A percentile compares a stretch with the other conserved stretches of the same genome.
Conservation (phyloP, 768 basidiomycete species). For the Suillus subalutaceus region DNA sequence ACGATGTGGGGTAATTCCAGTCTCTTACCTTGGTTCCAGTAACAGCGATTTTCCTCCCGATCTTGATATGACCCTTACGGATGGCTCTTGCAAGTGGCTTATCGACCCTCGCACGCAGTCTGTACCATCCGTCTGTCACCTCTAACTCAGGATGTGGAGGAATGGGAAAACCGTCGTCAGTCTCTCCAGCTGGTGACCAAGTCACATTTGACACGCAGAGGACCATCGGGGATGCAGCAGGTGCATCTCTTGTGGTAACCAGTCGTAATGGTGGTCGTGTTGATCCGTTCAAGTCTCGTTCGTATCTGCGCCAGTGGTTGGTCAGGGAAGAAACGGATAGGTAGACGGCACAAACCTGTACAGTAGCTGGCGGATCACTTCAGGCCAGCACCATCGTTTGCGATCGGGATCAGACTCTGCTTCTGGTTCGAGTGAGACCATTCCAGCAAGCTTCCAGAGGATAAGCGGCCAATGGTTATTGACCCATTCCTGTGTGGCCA, state of each 20-base stretch:
- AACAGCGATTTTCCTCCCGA: constrained; percentile 85
- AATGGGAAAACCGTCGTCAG: constrained; percentile 40
- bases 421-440: constrained; percentile 74
- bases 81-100: constrained; percentile 71
- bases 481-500: constrained; percentile 82
- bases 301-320: constrained; percentile 60
- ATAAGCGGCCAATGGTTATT: constrained; percentile 90
- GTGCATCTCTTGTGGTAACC: constrained; percentile 82
- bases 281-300: constrained; percentile 79
- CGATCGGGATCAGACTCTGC: constrained; percentile 46
- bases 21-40: constrained; percentile 70
- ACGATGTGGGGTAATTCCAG: constrained; percentile 25
- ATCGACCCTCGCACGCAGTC: constrained; percentile 78
- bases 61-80: constrained; percentile 60
- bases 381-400: constrained; percentile 80
- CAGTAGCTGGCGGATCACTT: constrained; percentile 79
- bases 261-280: constrained; percentile 81
- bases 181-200: constrained; percentile 46
- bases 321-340: not conserved
- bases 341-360: constrained; percentile 63
- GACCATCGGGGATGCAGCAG: constrained; percentile 79
- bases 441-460: constrained; percentile 93
- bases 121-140: constrained; percentile 98
- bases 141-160: constrained; percentile 68
- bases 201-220: constrained; percentile 79